Evolutionary conservation across 2,329 filamentous ascomycete species (phyloP).

Genomic region (Cladosporium sp.): DNA sequence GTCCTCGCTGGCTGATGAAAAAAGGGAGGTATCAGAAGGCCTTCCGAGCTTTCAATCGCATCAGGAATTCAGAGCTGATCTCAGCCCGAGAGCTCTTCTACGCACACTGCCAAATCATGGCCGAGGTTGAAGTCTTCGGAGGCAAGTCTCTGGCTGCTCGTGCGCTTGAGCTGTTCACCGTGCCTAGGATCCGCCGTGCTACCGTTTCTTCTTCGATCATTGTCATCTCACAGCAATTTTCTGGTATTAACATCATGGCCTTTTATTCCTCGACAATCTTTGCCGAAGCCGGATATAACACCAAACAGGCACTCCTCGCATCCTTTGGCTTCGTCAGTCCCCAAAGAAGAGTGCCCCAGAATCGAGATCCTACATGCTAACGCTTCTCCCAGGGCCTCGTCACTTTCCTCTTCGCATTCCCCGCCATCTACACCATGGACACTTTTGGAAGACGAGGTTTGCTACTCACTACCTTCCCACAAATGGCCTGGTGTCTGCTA

Average conservation of each 20-base stretch:
- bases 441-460: conserved; percentile 39
- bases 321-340: conserved; percentile 46
- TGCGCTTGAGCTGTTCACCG: conserved; percentile 20
- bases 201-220: conserved; percentile 19
- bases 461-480: conserved; percentile 39
- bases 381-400: conserved; percentile 44
- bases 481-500: conserved; percentile 47
- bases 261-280: conserved; percentile 35
- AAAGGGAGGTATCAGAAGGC: conserved; percentile 21
- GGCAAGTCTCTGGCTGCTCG: conserved; percentile 6
- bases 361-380: background rate
- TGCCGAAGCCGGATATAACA: conserved; percentile 30
- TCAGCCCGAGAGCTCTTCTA: conserved; percentile 32
- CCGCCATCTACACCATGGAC: conserved; percentile 51
- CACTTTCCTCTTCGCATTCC: conserved; percentile 56
- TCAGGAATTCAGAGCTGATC: conserved; percentile 27
- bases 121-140: conserved; percentile 23
- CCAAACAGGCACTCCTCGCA: conserved; percentile 48
- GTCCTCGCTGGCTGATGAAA: conserved; percentile 27
- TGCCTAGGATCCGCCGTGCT: conserved; percentile 24
- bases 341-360: conserved; percentile 28
- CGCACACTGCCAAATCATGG: conserved; percentile 18
- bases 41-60: conserved; percentile 43
- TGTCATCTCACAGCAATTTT: conserved; percentile 22
- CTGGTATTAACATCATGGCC: conserved; percentile 32